These are phyloP conservation scores for Bombardia bombarda DNA, from an alignment of 495 filamentous ascomycete species.

Conservation along the genomic window DNA sequence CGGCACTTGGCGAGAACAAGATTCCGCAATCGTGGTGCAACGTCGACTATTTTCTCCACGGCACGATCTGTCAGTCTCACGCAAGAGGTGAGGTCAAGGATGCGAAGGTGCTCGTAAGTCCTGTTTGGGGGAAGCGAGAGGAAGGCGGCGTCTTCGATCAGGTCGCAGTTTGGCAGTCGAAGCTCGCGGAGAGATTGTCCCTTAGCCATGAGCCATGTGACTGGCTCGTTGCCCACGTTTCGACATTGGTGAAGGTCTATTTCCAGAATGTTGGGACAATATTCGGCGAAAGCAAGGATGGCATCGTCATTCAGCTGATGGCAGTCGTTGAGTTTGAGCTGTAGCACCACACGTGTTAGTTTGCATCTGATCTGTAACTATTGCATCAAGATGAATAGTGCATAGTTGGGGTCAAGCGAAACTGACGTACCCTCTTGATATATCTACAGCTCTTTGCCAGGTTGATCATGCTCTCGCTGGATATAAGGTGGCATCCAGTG, in stretches of 20 bases:
- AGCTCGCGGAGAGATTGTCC: constrained; percentile 81
- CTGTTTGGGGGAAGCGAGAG: constrained; percentile 61
- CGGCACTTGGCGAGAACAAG: constrained; percentile 90
- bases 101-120: constrained; percentile 78
- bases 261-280: constrained; percentile 88
- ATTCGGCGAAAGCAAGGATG: constrained; percentile 74
- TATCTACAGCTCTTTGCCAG: constrained; percentile 77
- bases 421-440: constrained; percentile 69
- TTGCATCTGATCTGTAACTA: not conserved
- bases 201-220: constrained; percentile 67
- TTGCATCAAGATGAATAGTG: not conserved
- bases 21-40: constrained; percentile 83
- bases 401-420: not conserved
- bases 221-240: constrained; percentile 67
- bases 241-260: constrained; percentile 90
- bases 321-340: constrained; percentile 95
- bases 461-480: constrained; percentile 74
- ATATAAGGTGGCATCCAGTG: constrained; percentile 74
- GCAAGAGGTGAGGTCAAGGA: constrained; percentile 89
- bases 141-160: constrained; percentile 81
- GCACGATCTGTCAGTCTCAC: constrained; percentile 73
- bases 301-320: constrained; percentile 67
- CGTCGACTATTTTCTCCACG: constrained; percentile 74
- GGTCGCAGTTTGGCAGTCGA: constrained; percentile 71
- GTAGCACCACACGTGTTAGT: constrained; percentile 22